phyloP scores from a whole-genome alignment of 192 early-diverging fungal genomes.

The Chytriomyces sp. region DNA sequence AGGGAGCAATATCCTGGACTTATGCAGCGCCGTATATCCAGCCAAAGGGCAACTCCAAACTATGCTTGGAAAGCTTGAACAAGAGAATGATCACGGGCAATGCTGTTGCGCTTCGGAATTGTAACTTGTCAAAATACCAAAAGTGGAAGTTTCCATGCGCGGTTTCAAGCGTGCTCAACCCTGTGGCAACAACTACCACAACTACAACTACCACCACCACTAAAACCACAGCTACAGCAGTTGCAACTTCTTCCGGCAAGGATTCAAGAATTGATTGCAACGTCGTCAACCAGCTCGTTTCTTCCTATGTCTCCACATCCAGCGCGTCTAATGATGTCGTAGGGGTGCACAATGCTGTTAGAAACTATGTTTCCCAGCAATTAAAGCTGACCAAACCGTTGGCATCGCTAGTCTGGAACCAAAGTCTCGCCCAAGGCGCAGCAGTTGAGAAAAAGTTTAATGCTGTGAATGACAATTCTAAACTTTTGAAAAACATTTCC shows the following conservation, averaged over 20 bases:
- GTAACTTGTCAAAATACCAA: too few relatives aligned
- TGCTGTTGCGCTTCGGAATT: too few relatives aligned
- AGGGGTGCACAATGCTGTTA: background rate
- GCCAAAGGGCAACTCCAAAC: too few relatives aligned
- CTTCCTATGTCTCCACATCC: background rate
- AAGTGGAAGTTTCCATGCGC: too few relatives aligned
- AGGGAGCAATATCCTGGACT: too few relatives aligned
- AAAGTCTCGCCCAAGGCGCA: background rate
- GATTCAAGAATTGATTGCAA: background rate
- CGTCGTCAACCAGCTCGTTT: background rate
- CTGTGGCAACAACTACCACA: background rate
- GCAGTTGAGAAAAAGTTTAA: too few relatives aligned
- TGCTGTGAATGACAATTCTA: background rate
- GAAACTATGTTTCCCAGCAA: background rate
- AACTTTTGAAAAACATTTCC: background rate
- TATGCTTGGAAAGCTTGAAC: too few relatives aligned
- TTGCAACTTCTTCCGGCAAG: background rate
- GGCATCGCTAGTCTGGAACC: constrained; percentile 3
- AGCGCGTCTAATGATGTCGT: constrained; percentile 2
- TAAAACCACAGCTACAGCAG: background rate
- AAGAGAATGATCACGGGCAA: too few relatives aligned
- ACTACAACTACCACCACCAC: background rate
- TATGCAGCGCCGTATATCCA: too few relatives aligned
- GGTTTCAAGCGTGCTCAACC: too few relatives aligned
- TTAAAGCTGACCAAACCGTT: background rate